Percentiles rank a stretch among this genome's conserved stretches.
Evolutionary conservation across 192 early-diverging fungal genomes (phyloP).

Genomic region (Coemansia sp.): DNA sequence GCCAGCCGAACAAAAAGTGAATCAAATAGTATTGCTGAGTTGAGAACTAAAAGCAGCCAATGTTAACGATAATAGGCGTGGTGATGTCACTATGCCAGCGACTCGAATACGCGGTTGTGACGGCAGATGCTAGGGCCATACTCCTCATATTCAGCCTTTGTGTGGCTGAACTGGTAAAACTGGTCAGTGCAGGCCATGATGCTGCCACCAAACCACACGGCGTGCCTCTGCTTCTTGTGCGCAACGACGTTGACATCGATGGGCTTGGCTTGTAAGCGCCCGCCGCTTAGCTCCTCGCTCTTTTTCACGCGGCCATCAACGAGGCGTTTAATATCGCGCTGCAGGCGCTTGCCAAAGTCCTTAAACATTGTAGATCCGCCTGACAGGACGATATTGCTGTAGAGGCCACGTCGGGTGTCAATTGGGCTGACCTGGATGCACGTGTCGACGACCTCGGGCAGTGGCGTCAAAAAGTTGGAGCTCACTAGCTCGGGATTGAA

Average conservation of each 20-base stretch:
- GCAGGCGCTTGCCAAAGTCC: constrained; percentile 91
- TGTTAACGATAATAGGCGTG: too few species aligned
- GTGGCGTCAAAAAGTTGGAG: constrained; percentile 94
- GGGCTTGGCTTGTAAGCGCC: constrained; percentile 68
- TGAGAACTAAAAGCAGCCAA: background rate
- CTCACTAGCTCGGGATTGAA: constrained; percentile 98
- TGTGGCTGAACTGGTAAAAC: constrained; percentile 92
- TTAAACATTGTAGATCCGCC: constrained; percentile 99
- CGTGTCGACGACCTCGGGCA: constrained; percentile 94
- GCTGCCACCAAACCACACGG: constrained; percentile 99
- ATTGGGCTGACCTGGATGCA: constrained; percentile 97
- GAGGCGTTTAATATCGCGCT: constrained; percentile 91
- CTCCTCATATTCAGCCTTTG: constrained; percentile 98
- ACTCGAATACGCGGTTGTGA: constrained; percentile 87
- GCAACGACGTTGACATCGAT: constrained; percentile 97
- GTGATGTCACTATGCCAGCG: constrained; percentile 36
- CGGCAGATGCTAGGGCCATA: constrained; percentile 92
- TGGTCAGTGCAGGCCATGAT: constrained; percentile 86
- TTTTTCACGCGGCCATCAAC: constrained; percentile 70
- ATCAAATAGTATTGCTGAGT: background rate
- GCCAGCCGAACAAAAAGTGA: background rate
- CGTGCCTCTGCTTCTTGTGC: constrained; percentile 99
- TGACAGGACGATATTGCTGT: constrained; percentile 99
- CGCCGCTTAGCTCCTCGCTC: constrained; percentile 76
- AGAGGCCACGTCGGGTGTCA: constrained; percentile 94